A percentile compares a stretch with the other conserved stretches of the same genome.
phyloP scores from a whole-genome alignment of 257 asterid genomes.

The Lithospermum erythrorhizon region DNA sequence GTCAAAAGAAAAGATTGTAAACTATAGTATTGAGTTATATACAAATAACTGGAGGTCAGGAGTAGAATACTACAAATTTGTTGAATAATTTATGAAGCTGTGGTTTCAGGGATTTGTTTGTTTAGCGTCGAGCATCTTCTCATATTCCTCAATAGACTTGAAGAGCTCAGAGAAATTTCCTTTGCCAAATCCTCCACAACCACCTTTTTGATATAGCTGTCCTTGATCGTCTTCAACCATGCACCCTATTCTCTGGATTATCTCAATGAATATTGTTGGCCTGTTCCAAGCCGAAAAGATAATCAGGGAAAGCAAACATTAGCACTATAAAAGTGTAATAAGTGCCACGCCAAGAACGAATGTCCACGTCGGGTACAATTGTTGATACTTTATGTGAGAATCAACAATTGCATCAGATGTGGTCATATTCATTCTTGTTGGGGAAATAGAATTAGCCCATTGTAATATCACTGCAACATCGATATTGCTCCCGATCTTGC shows the following conservation, averaged over 20 bases:
- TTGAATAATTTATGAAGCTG: slow-evolving; percentile 15
- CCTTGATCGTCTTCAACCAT: slow-evolving; percentile 72
- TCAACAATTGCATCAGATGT: background rate
- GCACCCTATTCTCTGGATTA: slow-evolving; percentile 91
- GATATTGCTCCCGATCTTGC: background rate
- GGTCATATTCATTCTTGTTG: background rate
- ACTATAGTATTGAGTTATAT: background rate
- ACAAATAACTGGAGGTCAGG: background rate
- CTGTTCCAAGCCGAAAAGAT: slow-evolving; percentile 18
- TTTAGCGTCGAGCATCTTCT: slow-evolving; percentile 81
- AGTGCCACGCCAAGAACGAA: too few species aligned
- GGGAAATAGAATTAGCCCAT: background rate
- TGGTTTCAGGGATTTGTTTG: slow-evolving; percentile 26
- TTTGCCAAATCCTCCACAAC: slow-evolving; percentile 98
- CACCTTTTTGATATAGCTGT: slow-evolving; percentile 71
- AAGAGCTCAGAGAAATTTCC: slow-evolving; percentile 94
- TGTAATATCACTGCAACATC: too few species aligned
- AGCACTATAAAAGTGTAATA: too few species aligned
- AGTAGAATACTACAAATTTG: background rate
- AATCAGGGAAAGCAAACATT: too few species aligned
- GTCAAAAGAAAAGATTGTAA: background rate
- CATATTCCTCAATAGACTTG: slow-evolving; percentile 77
- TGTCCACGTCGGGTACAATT: background rate
- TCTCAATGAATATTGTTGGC: slow-evolving; percentile 89
- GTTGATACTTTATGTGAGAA: background rate